Evolutionary conservation across 169 alveolate species (phyloP), one percentile per base, ranked within the genome.

Genomic region (Plasmodium ovale): DNA sequence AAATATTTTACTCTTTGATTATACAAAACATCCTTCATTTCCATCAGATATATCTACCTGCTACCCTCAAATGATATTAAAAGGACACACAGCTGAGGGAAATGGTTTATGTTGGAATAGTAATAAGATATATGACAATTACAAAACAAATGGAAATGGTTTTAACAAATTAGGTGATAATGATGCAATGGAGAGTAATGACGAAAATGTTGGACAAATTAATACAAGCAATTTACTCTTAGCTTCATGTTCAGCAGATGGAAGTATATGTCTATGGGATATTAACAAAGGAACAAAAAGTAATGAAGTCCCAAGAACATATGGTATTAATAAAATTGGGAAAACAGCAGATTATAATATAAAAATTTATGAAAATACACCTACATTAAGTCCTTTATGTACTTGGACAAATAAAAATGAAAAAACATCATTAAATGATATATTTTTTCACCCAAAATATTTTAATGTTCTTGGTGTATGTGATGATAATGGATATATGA

Each of bases 81-180:
- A 89, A 42, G 99, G 99, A 3, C 99, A 97, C 91, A 87, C 95
- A 23, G 92, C 95, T 65, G 99, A 97, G 58, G 99, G 99, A 1
- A 97, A 92, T 87, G 99, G 98, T 0, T 62, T 95, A 27, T 91
- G 97, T 67, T 97, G 99, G 99, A 95, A 93, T 64, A 84, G 73
- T 25, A 82, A 88, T 14, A 53, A 67, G 16, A 56, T 77, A 29
- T 58, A 71, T 42, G 85, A 84, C 16, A 31, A 25, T 16, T 84
- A 56, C 14, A 29, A 19, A 29, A 84, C 65, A 10, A 14, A 29
- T 0, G 53, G 51, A 4, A 47, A 54, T 1, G 68, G 23, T 9
- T 29, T 19, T 2, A 72, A 29, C 7, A 14, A 71, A 23, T 25
- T 4, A n/a, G 72, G 6, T 21, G 70, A 51, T 31, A 44, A 27